Evolutionary conservation across 2,329 filamentous ascomycete species (phyloP), one percentile per base, ranked within the genome.

Genomic region (Waltergamsia citrina): DNA sequence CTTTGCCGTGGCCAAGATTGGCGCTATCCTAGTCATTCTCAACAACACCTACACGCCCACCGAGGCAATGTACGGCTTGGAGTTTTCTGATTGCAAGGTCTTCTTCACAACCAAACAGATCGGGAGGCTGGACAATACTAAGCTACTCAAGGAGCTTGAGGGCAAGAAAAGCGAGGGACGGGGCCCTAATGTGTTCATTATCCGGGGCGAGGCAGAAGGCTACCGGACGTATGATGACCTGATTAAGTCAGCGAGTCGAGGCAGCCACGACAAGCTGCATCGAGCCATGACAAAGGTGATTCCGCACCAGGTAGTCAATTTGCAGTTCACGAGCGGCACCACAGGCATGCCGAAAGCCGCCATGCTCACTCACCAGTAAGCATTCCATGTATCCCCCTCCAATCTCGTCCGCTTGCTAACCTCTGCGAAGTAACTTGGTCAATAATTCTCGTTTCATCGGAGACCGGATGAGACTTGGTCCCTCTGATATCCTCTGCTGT

Each of bases 21-120:
- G 79, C 8, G 77, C 71, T 30, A 76, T 81, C 29, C 63, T 87
- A 34, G 82, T 87, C 19, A 85, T 87, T 29, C 62, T 88, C 43
- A 88, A 88, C 60, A 88, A 86, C 57, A 88, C 82, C 0, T 88
- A 88, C 51, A 88, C 83, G 2, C 68, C 78, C 3, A 73, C 70
- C 2, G 83, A 88, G 56, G 76, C 81, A 31, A 69, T 77, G 51
- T 81, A 82, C 53, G 83, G 79, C 8, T 55, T 88, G 19, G 69
- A 71, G 35, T 84, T 86, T 48, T 77, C 80, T 12, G 81, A 74
- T 43, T 85, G 78, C 58, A 81, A 76, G 45, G 53, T 87, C 4
- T 65, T 88, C 26, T 87, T 88, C 56, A 82, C 81, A 7, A 84
- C 79, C 6, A 71, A 73, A 32, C 68, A 57, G 11, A 85, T 87